Evolutionary conservation across 768 basidiomycete genomes (phyloP).

Genomic region (Pholiota molesta): DNA sequence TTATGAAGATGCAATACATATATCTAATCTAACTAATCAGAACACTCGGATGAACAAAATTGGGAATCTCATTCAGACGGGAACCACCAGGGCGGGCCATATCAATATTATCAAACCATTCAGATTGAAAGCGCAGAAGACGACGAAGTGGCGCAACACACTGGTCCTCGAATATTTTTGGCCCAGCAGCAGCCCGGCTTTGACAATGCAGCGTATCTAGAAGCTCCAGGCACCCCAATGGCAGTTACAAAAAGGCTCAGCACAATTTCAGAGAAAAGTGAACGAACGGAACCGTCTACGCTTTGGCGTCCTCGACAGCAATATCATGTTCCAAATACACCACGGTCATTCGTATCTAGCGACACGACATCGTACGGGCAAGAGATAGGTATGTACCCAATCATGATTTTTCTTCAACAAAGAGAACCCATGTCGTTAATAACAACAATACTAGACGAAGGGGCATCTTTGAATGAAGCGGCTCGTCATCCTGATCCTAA

Average conservation of each 20-base stretch:
- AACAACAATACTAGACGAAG: not conserved
- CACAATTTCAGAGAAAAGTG: constrained; percentile 70
- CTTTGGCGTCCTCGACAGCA: constrained; percentile 48
- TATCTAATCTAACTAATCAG: constrained; percentile 3
- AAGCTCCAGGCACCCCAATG: constrained; percentile 28
- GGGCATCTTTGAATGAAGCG: constrained; percentile 4
- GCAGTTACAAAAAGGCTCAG: constrained; percentile 43
- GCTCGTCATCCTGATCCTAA: constrained; percentile 51
- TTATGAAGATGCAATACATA: not conserved
- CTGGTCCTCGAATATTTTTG: constrained; percentile 55
- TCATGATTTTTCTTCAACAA: not conserved
- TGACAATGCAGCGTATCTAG: constrained; percentile 35
- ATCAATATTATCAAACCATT: constrained; percentile 17
- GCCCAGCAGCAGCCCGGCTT: constrained; percentile 56
- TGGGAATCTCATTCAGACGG: constrained; percentile 6
- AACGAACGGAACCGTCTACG: constrained; percentile 61
- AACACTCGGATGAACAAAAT: constrained; percentile 6
- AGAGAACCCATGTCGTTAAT: not conserved
- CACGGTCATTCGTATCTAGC: constrained; percentile 42
- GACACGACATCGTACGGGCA: constrained; percentile 66
- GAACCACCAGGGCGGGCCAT: constrained; percentile 11
- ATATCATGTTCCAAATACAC: constrained; percentile 38
- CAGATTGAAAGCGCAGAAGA: constrained; percentile 21
- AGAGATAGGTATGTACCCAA: constrained; percentile 49
- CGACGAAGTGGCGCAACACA: constrained; percentile 27